Evolutionary conservation across 2,329 filamentous ascomycete species (phyloP).

Genomic region (Monosporascus ibericus): DNA sequence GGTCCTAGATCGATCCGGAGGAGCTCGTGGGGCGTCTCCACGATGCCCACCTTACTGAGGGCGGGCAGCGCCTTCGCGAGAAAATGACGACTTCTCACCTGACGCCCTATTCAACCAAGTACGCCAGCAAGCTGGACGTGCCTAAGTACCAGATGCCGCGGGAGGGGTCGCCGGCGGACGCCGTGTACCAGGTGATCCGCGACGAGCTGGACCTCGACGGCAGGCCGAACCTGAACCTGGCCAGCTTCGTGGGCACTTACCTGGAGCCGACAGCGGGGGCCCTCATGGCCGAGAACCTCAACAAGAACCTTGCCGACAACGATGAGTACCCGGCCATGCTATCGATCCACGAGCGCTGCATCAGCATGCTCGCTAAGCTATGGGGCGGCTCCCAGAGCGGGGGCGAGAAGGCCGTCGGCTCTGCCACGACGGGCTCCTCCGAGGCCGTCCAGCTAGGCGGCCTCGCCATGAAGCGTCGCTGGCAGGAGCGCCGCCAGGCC

Average conservation of each 20-base stretch:
- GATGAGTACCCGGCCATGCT: constrained; percentile 56
- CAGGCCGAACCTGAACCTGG: constrained; percentile 61
- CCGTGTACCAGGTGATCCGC: constrained; percentile 58
- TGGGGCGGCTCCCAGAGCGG: constrained; percentile 51
- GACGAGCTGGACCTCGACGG: constrained; percentile 61
- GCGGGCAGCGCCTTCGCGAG: constrained; percentile 29
- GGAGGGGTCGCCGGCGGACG: constrained; percentile 53
- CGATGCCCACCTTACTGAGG: constrained; percentile 32
- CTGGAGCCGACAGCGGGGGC: constrained; percentile 61
- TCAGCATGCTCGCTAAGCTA: constrained; percentile 61
- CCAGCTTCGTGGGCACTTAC: constrained; percentile 66
- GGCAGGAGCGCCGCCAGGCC: constrained; percentile 57
- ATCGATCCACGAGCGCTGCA: constrained; percentile 59
- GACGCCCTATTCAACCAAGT: constrained; percentile 52
- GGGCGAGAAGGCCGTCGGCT: constrained; percentile 59
- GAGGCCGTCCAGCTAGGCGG: constrained; percentile 67
- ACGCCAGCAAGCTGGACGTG: constrained; percentile 47
- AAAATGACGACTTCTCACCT: constrained; percentile 41
- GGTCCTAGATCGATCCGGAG: constrained; percentile 43
- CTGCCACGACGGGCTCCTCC: constrained; percentile 64
- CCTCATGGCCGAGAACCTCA: constrained; percentile 61
- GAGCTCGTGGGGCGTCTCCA: constrained; percentile 49
- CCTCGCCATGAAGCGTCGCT: constrained; percentile 68
- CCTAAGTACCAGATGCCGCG: constrained; percentile 55
- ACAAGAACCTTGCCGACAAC: constrained; percentile 67